Percentiles rank a stretch among this genome's conserved stretches.
These are phyloP conservation scores for Erucastrum elatum DNA, from an alignment of 345 rosid genomes.

Conservation along the genomic window DNA sequence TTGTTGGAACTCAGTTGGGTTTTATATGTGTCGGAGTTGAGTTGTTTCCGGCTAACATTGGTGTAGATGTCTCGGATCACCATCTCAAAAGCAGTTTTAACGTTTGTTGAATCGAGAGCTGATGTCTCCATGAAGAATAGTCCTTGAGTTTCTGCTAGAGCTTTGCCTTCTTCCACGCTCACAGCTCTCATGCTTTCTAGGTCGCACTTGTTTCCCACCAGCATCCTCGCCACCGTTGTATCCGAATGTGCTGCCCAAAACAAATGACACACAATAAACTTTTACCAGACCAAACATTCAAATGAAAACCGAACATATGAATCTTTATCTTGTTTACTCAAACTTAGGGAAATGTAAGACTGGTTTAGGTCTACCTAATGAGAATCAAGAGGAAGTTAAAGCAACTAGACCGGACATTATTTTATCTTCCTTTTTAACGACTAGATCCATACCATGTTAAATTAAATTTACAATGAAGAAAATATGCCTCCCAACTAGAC, in stretches of 20 bases:
- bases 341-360: background rate
- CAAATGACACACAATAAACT: background rate
- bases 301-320: background rate
- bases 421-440: background rate
- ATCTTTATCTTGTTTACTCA: background rate
- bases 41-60: constrained; percentile 71
- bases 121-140: constrained; percentile 89
- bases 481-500: background rate
- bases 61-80: constrained; percentile 71
- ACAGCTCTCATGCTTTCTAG: constrained; percentile 38
- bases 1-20: constrained; percentile 62
- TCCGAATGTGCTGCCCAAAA: constrained; percentile 66
- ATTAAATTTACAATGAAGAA: too few relatives aligned
- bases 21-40: constrained; percentile 69
- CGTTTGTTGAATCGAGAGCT: constrained; percentile 83
- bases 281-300: background rate
- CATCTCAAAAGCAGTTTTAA: constrained; percentile 70
- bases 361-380: background rate
- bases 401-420: background rate
- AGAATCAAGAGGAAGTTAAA: background rate
- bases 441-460: background rate
- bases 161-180: constrained; percentile 70
- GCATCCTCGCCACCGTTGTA: constrained; percentile 72
- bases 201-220: constrained; percentile 90
- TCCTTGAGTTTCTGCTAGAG: constrained; percentile 67